A percentile compares a stretch with the other conserved stretches of the same genome.
Conservation (phyloP, 2,329 filamentous ascomycete species). For the Dryadomyces quercus-mongolicae region DNA sequence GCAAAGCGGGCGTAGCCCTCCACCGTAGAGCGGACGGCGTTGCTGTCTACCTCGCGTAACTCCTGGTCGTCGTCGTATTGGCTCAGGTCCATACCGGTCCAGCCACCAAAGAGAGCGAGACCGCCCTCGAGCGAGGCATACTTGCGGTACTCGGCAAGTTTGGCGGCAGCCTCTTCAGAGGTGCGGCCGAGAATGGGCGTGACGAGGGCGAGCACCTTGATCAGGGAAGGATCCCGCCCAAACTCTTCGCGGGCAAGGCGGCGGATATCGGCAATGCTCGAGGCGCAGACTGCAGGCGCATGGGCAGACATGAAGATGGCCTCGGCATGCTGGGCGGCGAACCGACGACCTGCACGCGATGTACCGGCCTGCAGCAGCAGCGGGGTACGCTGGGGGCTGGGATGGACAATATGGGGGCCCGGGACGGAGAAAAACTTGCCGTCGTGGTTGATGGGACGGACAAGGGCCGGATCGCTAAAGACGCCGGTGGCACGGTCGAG, state of each 20-base stretch:
- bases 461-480: conserved; percentile 3
- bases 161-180: conserved; percentile 12
- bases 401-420: conserved; percentile 2
- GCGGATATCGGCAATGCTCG: conserved; percentile 8
- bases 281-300: conserved; percentile 5
- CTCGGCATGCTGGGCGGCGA: conserved; percentile 15
- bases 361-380: conserved; percentile 14
- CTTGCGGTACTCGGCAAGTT: conserved; percentile 18
- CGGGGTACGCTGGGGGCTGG: conserved; percentile 9
- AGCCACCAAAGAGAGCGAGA: conserved; percentile 14
- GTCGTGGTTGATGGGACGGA: conserved; percentile 5
- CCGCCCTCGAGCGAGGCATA: conserved; percentile 12
- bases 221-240: conserved; percentile 14
- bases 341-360: conserved; percentile 10
- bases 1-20: conserved; percentile 6
- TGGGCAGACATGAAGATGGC: conserved; percentile 13
- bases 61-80: conserved; percentile 25
- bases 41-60: conserved; percentile 24
- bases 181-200: conserved; percentile 11
- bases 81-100: conserved; percentile 16
- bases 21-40: conserved; percentile 21
- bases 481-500: conserved; percentile 3
- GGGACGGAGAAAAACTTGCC: conserved; percentile 3
- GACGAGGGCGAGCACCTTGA: conserved; percentile 14
- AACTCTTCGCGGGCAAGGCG: conserved; percentile 11